phyloP scores from a whole-genome alignment of 345 rosid genomes.

The Aegle marmelos region DNA sequence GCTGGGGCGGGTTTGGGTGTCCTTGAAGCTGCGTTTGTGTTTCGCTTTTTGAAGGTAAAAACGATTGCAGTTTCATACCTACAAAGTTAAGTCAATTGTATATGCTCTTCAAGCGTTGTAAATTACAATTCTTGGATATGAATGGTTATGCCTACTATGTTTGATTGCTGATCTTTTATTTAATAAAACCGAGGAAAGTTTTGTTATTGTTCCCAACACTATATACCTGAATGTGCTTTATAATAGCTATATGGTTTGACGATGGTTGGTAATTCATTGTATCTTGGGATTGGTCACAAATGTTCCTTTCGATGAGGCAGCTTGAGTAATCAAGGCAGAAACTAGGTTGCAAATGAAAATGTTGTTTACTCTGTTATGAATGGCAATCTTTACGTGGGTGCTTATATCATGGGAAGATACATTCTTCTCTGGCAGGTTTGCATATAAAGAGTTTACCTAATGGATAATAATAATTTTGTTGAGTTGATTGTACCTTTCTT shows the following conservation, averaged over 20 bases:
- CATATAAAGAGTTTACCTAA: not conserved
- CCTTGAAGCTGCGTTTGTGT: slow-evolving; percentile 54
- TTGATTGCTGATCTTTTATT: not conserved
- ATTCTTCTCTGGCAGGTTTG: not conserved
- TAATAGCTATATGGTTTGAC: not conserved
- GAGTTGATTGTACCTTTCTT: not conserved
- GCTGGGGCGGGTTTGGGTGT: slow-evolving; percentile 70
- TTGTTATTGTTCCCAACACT: not conserved
- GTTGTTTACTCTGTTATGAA: not conserved
- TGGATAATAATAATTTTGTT: not conserved
- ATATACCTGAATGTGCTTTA: not conserved
- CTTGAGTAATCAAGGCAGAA: not conserved
- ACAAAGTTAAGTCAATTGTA: not conserved
- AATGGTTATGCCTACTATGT: too few relatives aligned
- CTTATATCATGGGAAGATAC: not conserved
- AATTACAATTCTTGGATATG: slow-evolving; percentile 9
- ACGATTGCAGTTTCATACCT: not conserved
- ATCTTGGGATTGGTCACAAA: not conserved
- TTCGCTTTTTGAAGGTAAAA: slow-evolving; percentile 37
- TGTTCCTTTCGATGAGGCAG: not conserved
- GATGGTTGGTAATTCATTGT: not conserved
- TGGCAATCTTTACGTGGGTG: not conserved
- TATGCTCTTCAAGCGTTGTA: not conserved
- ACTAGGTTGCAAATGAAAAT: not conserved
- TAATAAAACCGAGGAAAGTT: not conserved